A percentile compares a stretch with the other conserved stretches of the same genome.
These are phyloP conservation scores for Mycothermus thermophilus DNA, from an alignment of 495 filamentous ascomycete genomes.

Conservation along the genomic window DNA sequence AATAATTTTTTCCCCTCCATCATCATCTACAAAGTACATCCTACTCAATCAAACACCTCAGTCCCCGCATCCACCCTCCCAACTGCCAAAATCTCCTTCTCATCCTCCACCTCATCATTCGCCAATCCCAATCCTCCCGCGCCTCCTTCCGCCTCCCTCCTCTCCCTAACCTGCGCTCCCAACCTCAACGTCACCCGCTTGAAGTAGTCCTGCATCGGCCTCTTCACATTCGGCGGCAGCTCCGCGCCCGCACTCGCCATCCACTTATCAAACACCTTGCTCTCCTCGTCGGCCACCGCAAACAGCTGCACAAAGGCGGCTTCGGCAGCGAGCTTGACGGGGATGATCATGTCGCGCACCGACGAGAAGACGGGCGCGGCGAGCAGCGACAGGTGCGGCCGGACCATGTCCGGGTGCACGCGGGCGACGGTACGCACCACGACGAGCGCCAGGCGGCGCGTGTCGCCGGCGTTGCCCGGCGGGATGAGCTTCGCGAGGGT, in stretches of 20 bases:
- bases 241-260: conserved; percentile 42
- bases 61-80: conserved; percentile 77
- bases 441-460: conserved; percentile 76
- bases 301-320: conserved; percentile 93
- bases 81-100: conserved; percentile 90
- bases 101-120: conserved; percentile 84
- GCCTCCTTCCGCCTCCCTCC: conserved; percentile 80
- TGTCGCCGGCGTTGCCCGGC: conserved; percentile 64
- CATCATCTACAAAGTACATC: no score
- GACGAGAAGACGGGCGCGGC: conserved; percentile 75
- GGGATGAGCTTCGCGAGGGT: conserved; percentile 57
- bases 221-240: conserved; percentile 54
- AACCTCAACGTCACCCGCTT: conserved; percentile 77
- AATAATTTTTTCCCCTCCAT: no score
- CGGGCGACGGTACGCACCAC: conserved; percentile 75
- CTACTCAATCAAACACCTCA: conserved; percentile 37
- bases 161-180: conserved; percentile 69
- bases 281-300: conserved; percentile 72
- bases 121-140: conserved; percentile 69
- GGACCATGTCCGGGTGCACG: conserved; percentile 56
- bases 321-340: conserved; percentile 88
- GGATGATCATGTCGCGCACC: conserved; percentile 88
- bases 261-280: conserved; percentile 83
- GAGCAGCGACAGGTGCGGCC: conserved; percentile 64
- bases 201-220: conserved; percentile 95